Evolutionary conservation across 1,284 basidiomycete genomes (phyloP), one percentile per base, ranked within the genome.

Genomic region (Heterobasidion annosum): DNA sequence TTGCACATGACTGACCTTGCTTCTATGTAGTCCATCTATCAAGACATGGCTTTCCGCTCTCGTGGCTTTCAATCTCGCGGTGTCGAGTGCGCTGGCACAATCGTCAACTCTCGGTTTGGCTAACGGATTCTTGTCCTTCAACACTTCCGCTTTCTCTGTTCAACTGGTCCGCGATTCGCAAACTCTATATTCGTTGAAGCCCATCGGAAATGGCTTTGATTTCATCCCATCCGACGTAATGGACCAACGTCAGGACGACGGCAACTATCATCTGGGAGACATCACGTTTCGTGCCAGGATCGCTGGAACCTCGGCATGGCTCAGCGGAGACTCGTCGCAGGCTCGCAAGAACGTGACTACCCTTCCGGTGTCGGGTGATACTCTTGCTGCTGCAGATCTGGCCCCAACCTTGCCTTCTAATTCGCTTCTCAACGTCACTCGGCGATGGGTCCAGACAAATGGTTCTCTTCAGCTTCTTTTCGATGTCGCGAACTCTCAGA

Each of bases 131-230:
- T 57, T 74, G 34, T 68, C 70, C 13, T 75, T 80, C 64, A 71
- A 68, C 37, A 74, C 75, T 4, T 65, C 77, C 0, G 61, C 64
- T 2, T 77, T 82, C 62, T 62, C 69, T 10, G 59, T 78, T 10
- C 71, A 74, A 57, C 68, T 81, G 13, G 78, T 82, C 46, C 79
- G 77, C 58, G 79, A 82, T 59, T 81, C 79, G 0, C 80, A 82
- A 64, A 80, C 78, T 0, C 65, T 80, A 1, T 81, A 78, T 60
- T 81, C 78, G 4, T 63, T 81, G 51, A 72, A 68, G 51, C 71
- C 78, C 5, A 64, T 60, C 47, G 58, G 65, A 3, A 64, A 65
- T n/a, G 64, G 62, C 2, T 80, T 81, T 62, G 73, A 82, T 61
- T 82, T 80, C 58, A 73, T 80, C 32, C 78, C 80, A 2, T 66